phyloP scores from a whole-genome alignment of 1,139 yeast species.

The Pichia cactophila region DNA sequence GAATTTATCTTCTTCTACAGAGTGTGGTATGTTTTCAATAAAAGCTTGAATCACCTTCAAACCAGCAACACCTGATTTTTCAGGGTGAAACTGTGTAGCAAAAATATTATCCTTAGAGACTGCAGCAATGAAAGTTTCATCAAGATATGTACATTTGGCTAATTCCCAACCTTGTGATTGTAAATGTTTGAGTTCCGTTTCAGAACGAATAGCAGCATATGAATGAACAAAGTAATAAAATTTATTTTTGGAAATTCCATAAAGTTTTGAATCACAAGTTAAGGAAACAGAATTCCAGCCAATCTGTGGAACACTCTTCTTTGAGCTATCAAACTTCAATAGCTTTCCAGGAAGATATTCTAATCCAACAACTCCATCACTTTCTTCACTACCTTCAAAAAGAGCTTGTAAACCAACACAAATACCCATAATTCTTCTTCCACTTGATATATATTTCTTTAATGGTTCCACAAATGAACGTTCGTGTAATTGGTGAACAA shows the following conservation, averaged over 20 bases:
- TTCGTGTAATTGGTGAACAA: conserved; percentile 58
- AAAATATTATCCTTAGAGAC: conserved; percentile 66
- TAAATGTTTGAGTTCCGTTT: conserved; percentile 30
- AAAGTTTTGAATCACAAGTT: conserved; percentile 30
- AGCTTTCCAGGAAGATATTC: conserved; percentile 44
- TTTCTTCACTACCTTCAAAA: conserved; percentile 68
- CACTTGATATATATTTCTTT: conserved; percentile 55
- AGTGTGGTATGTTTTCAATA: conserved; percentile 31
- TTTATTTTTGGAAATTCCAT: conserved; percentile 53
- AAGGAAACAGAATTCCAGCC: conserved; percentile 75
- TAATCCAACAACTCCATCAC: conserved; percentile 54
- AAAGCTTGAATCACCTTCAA: conserved; percentile 66
- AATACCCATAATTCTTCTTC: conserved; percentile 87
- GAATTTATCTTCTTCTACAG: background rate
- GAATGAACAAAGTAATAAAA: conserved; percentile 95
- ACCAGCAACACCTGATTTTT: conserved; percentile 90
- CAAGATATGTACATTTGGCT: conserved; percentile 67
- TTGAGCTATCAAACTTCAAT: conserved; percentile 49
- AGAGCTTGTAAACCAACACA: conserved; percentile 93
- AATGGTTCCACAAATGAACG: conserved; percentile 63
- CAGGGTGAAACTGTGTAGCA: conserved; percentile 98
- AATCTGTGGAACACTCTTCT: conserved; percentile 88
- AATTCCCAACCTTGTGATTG: conserved; percentile 61
- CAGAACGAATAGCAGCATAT: conserved; percentile 57
- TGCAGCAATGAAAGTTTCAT: conserved; percentile 81